Base-by-base conservation (phyloP, 495 filamentous ascomycete genomes). In the Chaetomium fimeti region DNA sequence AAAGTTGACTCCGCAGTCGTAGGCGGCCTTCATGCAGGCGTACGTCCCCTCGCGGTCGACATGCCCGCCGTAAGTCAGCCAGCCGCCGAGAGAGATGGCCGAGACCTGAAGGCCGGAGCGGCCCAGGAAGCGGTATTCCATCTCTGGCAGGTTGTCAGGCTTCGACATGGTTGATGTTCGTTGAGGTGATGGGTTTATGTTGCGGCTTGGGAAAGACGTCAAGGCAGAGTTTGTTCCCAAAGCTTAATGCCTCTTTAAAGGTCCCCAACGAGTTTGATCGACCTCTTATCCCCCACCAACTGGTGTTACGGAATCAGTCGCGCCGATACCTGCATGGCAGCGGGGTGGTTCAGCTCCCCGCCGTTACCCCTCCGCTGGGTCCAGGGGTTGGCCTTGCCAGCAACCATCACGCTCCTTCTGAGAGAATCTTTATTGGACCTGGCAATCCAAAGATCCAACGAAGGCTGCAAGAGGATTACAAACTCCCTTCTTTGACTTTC, bases 11-110 rank as follows among this genome's bases (percentile, higher is more conserved):
- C 89, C 89, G 57, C 78, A 79, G 68, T 91, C 85, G 64, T 88
- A 91, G 0, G 88, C 89, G 27, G 83, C 80, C 72, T 89, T 86
- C 76, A 92, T 80, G 72, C 87, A 90, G 2, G 81, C 77, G 60
- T 81, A 81, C 1, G 87, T 81, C 22, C 64, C 64, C 54, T 66
- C 86, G 69, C 86, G 81, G 43, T 88, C 87, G 57, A 91, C 86
- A 74, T 91, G 84, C 36, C 89, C 90, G 57, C 90, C 89, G 63
- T 89, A 91, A 0, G 90, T 93, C 51, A 92, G 83, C 87, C 87
- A 90, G 47, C 87, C 87, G 43, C 89, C 89, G 8, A 92, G 79
- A 4, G 86, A 86, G 62, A 92, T 88, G 18, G 85, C 84, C 2
- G 89, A 92, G 43, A 92, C 88, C 72, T 91, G 86, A 25, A 92